Conservation (phyloP, 176 grass and related monocot species). For the maize (Zea mays) region Zm-B73-REFERENCE-NAM-5.0 NC_050096.1:37766001-37766500, state of each 20-base stretch:
- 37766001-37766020: conserved; percentile 65
- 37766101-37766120: conserved; percentile 38
- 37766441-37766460: conserved; percentile 59
- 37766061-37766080: conserved; percentile 64
- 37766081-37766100: conserved; percentile 66
- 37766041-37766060: conserved; percentile 46
- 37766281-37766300: conserved; percentile 76
- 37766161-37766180: conserved; percentile 53
- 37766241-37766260: conserved; percentile 49
- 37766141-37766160: conserved; percentile 52
- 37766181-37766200: conserved; percentile 59
- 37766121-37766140: conserved; percentile 30
- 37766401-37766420: conserved; percentile 23
- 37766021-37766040: conserved; percentile 68
- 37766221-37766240: conserved; percentile 34
- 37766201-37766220: conserved; percentile 46
- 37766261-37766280: conserved; percentile 64
- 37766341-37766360: conserved; percentile 70
- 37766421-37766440: conserved; percentile 42
- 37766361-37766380: conserved; percentile 58
- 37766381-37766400: conserved; percentile 56
- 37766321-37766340: conserved; percentile 55
- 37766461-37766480: conserved; percentile 49
- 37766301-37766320: conserved; percentile 68
- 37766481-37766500: conserved; percentile 81